Evolutionary conservation across 2,329 filamentous ascomycete species (phyloP).

Genomic region (Fusarium verrucosum): DNA sequence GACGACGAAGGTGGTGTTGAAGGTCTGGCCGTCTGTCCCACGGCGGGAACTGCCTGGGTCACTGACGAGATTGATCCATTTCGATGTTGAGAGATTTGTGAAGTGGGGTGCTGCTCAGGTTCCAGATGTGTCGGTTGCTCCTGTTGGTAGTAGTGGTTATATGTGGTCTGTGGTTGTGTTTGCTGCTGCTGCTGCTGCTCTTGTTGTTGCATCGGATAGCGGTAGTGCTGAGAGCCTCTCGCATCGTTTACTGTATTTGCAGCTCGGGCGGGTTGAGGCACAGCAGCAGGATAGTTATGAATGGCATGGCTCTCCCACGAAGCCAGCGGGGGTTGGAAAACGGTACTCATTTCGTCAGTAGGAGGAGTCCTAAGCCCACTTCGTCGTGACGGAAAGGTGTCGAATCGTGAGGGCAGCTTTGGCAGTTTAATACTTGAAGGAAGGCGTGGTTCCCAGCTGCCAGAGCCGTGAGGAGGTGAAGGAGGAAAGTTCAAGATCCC

Average conservation of each 20-base stretch:
- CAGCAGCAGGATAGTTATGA: constrained; percentile 51
- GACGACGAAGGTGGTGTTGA: constrained; percentile 51
- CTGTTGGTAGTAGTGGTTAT: constrained; percentile 28
- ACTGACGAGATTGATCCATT: constrained; percentile 33
- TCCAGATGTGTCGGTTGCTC: constrained; percentile 16
- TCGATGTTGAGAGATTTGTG: constrained; percentile 23
- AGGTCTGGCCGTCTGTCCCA: constrained; percentile 48
- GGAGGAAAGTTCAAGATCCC: constrained; percentile 38
- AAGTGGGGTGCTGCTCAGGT: constrained; percentile 22
- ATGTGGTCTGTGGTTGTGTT: constrained; percentile 13
- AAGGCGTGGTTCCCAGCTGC: constrained; percentile 30
- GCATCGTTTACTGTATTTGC: constrained; percentile 49
- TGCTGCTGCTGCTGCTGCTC: constrained; percentile 25
- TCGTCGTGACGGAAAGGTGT: constrained; percentile 34
- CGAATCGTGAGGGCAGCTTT: constrained; percentile 37
- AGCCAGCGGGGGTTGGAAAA: constrained; percentile 60
- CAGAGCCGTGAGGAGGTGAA: constrained; percentile 35
- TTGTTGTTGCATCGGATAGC: constrained; percentile 43
- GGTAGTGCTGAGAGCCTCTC: constrained; percentile 46
- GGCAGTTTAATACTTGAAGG: constrained; percentile 32
- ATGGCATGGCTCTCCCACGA: constrained; percentile 59
- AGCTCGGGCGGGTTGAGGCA: constrained; percentile 49
- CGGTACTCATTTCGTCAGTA: constrained; percentile 62
- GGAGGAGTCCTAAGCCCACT: constrained; percentile 62
- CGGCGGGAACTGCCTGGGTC: constrained; percentile 23